A percentile compares a stretch with the other conserved stretches of the same genome.
These are phyloP conservation scores for Chaetomidium leptoderma DNA, from an alignment of 495 filamentous ascomycete species.

Conservation along the genomic window DNA sequence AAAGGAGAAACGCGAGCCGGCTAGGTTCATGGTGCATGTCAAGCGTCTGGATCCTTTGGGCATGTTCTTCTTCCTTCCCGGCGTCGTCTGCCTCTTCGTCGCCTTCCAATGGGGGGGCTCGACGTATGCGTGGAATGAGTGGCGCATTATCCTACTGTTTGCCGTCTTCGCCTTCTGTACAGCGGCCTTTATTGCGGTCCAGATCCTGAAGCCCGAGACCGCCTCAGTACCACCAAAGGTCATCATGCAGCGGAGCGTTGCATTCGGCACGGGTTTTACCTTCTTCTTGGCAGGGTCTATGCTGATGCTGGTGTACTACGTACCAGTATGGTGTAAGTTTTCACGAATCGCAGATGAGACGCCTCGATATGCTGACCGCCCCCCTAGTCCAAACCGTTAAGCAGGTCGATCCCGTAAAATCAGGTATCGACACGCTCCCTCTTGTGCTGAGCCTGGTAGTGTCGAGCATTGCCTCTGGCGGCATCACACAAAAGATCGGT, in stretches of 20 bases:
- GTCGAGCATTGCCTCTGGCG: conserved; percentile 48
- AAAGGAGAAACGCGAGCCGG: conserved; percentile 31
- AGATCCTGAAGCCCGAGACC: conserved; percentile 62
- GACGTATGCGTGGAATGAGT: conserved; percentile 62
- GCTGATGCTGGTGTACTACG: conserved; percentile 63
- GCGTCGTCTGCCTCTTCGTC: conserved; percentile 65
- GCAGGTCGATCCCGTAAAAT: conserved; percentile 52
- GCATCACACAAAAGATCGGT: conserved; percentile 51
- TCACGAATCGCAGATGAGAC: background rate
- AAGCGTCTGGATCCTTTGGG: conserved; percentile 66
- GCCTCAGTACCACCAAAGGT: conserved; percentile 75
- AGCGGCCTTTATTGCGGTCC: conserved; percentile 57
- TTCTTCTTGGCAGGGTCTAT: conserved; percentile 60
- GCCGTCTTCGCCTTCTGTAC: conserved; percentile 60
- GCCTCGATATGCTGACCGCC: conserved; percentile 35
- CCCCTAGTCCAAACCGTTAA: conserved; percentile 69
- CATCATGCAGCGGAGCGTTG: conserved; percentile 69
- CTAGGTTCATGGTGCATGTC: conserved; percentile 41
- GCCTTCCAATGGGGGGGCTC: conserved; percentile 85
- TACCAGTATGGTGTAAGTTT: conserved; percentile 72
- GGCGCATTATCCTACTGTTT: conserved; percentile 65
- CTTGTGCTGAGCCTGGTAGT: conserved; percentile 51
- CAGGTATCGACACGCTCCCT: conserved; percentile 59
- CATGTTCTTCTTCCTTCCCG: conserved; percentile 66
- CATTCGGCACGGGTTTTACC: conserved; percentile 55